A percentile compares a stretch with the other conserved stretches of the same genome.
Conservation (phyloP, 1,284 basidiomycete species). For the Microbotryum lychnidis-dioicae region DNA sequence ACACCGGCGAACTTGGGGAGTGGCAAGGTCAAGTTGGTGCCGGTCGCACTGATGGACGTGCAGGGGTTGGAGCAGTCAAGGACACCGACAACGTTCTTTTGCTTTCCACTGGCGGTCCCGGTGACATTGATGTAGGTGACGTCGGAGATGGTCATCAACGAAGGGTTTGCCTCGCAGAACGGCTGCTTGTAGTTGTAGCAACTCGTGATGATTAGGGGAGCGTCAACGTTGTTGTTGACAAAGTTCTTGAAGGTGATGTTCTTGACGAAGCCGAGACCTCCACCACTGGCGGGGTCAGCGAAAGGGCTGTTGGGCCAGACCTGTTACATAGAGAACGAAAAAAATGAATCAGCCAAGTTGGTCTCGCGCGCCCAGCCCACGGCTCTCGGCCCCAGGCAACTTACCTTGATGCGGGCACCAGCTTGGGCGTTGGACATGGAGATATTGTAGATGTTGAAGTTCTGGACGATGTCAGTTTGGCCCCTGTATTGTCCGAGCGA, state of each 20-base stretch:
- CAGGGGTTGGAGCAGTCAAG: constrained; percentile 50
- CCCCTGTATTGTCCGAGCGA: constrained; percentile 53
- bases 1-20: too few relatives aligned
- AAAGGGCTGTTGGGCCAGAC: constrained; percentile 37
- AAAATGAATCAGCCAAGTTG: too few relatives aligned
- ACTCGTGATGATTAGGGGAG: constrained; percentile 51
- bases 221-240: constrained; percentile 46
- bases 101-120: constrained; percentile 50
- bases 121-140: constrained; percentile 47
- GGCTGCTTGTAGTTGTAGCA: constrained; percentile 48
- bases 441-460: constrained; percentile 53
- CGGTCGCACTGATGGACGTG: constrained; percentile 44
- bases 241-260: constrained; percentile 38
- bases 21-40: constrained; percentile 33
- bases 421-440: constrained; percentile 56
- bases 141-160: constrained; percentile 47
- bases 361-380: too few relatives aligned
- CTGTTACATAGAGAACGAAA: too few relatives aligned
- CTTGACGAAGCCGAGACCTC: constrained; percentile 54
- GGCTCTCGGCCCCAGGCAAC: constrained; percentile 41
- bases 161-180: constrained; percentile 49
- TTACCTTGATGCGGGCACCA: constrained; percentile 60
- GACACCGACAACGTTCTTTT: constrained; percentile 49
- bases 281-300: constrained; percentile 42
- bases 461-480: constrained; percentile 55